A percentile compares a stretch with the other conserved stretches of the same genome.
Conservation (phyloP, 1,139 yeast genomes). For the Groenewaldozyma auringiensis region DNA sequence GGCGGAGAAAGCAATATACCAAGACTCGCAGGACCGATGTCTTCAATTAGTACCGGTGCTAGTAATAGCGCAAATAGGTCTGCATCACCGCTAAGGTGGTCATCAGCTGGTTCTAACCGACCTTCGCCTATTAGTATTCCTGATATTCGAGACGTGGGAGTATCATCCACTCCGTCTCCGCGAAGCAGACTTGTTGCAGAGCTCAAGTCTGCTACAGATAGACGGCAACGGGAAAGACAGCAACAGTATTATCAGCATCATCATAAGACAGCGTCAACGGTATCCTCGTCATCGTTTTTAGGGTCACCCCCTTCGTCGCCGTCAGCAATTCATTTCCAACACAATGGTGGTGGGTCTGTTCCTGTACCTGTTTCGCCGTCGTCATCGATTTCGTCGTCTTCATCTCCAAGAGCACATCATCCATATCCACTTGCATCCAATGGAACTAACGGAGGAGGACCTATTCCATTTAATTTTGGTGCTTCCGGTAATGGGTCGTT, state of each 20-base stretch:
- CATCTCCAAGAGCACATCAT: neutral
- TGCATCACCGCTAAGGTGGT: neutral
- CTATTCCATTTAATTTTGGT: neutral
- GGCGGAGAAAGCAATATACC: neutral
- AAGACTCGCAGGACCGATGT: neutral
- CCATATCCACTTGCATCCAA: neutral
- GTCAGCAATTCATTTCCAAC: conserved; percentile 7
- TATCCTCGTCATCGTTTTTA: conserved; percentile 6
- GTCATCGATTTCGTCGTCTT: conserved; percentile 10
- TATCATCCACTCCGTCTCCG: conserved; percentile 11
- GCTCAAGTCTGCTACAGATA: conserved; percentile 28
- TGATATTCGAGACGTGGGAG: conserved; percentile 12
- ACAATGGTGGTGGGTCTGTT: conserved; percentile 8
- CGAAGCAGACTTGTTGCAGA: conserved; percentile 27
- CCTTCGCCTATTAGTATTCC: conserved; percentile 21
- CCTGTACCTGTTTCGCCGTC: conserved; percentile 9
- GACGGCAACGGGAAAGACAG: conserved; percentile 24
- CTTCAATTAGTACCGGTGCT: neutral
- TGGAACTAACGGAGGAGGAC: neutral
- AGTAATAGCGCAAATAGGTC: neutral
- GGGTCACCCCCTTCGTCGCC: conserved; percentile 8
- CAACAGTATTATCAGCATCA: conserved; percentile 10
- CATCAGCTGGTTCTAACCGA: conserved; percentile 3
- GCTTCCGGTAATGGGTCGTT: neutral
- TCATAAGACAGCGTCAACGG: conserved; percentile 7